These are phyloP conservation scores for Saraca asoca DNA, from an alignment of 331 rosid genomes.

Conservation along the genomic window DNA sequence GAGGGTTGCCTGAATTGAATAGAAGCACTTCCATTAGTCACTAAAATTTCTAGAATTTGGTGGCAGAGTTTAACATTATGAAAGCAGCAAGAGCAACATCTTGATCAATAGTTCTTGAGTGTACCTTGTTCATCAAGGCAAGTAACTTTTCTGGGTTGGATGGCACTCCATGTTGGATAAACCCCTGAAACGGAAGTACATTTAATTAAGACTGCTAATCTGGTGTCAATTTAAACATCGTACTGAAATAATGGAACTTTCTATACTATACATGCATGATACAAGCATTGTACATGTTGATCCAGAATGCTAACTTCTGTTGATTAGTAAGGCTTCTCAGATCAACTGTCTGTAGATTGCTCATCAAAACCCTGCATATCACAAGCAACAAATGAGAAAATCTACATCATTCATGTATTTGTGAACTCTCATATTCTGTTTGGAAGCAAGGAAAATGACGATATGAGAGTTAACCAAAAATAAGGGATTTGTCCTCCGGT, in stretches of 20 bases:
- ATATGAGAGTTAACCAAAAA: no score
- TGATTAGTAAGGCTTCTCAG: constrained; percentile 70
- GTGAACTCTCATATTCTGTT: no score
- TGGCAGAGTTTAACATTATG: neutral
- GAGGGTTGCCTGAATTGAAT: constrained; percentile 65
- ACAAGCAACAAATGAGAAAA: constrained; percentile 22
- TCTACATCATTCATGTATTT: neutral
- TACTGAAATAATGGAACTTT: constrained; percentile 4
- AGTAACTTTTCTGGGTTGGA: constrained; percentile 66
- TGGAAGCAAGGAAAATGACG: no score
- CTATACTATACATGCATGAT: constrained; percentile 77
- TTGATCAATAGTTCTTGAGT: neutral
- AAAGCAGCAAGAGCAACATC: constrained; percentile 10
- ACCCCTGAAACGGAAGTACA: constrained; percentile 57
- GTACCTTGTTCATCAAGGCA: constrained; percentile 77
- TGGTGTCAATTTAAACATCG: no score
- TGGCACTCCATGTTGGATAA: constrained; percentile 81
- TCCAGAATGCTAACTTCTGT: constrained; percentile 96
- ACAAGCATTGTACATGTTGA: constrained; percentile 96
- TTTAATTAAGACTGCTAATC: no score
- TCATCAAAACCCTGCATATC: constrained; percentile 63
- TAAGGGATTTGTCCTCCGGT: no score
- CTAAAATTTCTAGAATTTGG: neutral
- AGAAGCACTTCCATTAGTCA: constrained; percentile 18
- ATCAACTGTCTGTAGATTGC: constrained; percentile 69